Conservation (phyloP, 2,329 filamentous ascomycete species). For the Aphanocladium album region DNA sequence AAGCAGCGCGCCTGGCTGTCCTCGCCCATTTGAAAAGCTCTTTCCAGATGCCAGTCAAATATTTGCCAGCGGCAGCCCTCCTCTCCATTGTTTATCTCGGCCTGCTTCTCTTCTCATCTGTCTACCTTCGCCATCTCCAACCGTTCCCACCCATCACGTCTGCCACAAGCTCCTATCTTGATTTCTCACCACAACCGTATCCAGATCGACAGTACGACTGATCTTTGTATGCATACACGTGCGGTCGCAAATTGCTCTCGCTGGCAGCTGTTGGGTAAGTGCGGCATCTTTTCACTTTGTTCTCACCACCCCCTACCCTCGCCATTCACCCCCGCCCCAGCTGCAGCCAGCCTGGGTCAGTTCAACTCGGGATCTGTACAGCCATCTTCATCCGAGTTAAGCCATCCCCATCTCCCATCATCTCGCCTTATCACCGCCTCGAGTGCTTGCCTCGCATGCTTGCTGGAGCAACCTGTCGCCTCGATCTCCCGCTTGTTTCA, state of each 20-base stretch:
- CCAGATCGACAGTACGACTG: conserved; percentile 12
- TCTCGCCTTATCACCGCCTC: not conserved
- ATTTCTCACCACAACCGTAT: conserved; percentile 6
- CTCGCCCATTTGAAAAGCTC: not conserved
- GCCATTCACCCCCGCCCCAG: not conserved
- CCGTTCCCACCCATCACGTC: conserved; percentile 3
- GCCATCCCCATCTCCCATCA: not conserved
- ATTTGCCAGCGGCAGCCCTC: no score
- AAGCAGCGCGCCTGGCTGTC: not conserved
- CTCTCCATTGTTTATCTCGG: not conserved
- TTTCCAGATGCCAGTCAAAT: no score
- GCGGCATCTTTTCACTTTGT: conserved; percentile 9
- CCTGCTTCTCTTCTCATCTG: not conserved
- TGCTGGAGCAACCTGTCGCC: not conserved
- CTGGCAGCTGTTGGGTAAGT: conserved; percentile 21
- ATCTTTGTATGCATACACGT: conserved; percentile 34
- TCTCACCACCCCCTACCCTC: conserved; percentile 1
- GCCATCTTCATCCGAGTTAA: not conserved
- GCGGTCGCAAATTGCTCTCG: conserved; percentile 28
- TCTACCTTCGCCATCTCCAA: conserved; percentile 9
- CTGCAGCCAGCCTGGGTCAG: not conserved
- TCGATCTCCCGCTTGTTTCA: not conserved
- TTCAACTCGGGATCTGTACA: not conserved
- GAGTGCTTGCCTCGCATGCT: conserved; percentile 1
- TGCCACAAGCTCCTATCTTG: conserved; percentile 9